Percentiles rank a stretch among this genome's conserved stretches.
Conservation (phyloP, 1,284 basidiomycete genomes). For the Ustilago xerochloae region DNA sequence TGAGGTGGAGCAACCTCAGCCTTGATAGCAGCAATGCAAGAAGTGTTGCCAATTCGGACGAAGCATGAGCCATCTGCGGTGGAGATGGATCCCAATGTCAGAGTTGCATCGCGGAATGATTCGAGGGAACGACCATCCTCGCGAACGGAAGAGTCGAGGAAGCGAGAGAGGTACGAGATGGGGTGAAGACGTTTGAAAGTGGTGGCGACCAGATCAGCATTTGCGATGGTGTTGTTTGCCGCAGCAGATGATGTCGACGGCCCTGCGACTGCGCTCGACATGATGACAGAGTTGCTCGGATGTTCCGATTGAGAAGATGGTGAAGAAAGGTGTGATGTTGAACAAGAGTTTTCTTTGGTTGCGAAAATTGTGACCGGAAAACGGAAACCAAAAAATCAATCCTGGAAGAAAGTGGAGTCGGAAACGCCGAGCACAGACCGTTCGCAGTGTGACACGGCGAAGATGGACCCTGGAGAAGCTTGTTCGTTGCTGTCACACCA, state of each 20-base stretch:
- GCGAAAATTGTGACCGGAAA: slow-evolving; percentile 4
- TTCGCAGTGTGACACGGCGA: neutral
- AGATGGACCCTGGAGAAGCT: slow-evolving; percentile 7
- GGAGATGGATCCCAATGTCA: slow-evolving; percentile 46
- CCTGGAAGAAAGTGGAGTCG: slow-evolving; percentile 30
- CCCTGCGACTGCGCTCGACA: slow-evolving; percentile 17
- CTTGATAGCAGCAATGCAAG: slow-evolving; percentile 54
- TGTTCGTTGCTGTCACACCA: neutral
- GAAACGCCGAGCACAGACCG: slow-evolving; percentile 25
- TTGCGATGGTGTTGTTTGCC: slow-evolving; percentile 1
- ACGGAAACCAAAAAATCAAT: neutral
- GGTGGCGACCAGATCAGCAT: slow-evolving; percentile 36
- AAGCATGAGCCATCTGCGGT: slow-evolving; percentile 50
- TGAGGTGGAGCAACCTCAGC: slow-evolving; percentile 48
- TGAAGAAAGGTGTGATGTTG: neutral
- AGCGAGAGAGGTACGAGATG: slow-evolving; percentile 49
- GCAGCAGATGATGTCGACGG: neutral
- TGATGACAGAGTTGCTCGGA: slow-evolving; percentile 8
- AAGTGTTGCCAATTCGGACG: slow-evolving; percentile 45
- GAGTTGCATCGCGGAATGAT: slow-evolving; percentile 36
- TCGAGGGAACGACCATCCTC: slow-evolving; percentile 43
- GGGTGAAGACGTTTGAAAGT: slow-evolving; percentile 57
- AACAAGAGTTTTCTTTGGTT: neutral
- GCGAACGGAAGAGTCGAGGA: slow-evolving; percentile 48
- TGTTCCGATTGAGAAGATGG: neutral